Evolutionary conservation across 495 filamentous ascomycete species (phyloP).

Genomic region (Daldinia decipiens): DNA sequence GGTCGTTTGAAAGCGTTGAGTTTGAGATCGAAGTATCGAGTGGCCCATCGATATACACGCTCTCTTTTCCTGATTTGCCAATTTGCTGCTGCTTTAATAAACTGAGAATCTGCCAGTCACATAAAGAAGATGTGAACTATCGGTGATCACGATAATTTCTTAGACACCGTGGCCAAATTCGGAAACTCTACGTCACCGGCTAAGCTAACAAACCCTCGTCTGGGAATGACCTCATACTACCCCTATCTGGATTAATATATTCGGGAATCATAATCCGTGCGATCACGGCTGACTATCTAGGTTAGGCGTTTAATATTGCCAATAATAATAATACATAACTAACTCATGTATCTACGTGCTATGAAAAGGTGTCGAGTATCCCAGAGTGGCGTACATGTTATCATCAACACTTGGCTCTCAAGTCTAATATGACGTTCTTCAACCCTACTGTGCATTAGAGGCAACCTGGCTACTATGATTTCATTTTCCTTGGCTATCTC

Average conservation of each 20-base stretch:
- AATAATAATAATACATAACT: background rate
- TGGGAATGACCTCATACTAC: conserved; percentile 22
- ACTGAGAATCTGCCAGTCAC: background rate
- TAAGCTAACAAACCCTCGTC: conserved; percentile 11
- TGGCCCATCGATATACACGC: conserved; percentile 8
- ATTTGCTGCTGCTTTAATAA: conserved; percentile 20
- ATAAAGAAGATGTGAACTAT: background rate
- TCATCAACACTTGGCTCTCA: too few species aligned
- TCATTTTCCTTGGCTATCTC: background rate
- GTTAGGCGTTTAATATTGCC: background rate
- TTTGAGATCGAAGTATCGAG: conserved; percentile 14
- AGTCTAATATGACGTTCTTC: too few species aligned
- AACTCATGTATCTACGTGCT: too few species aligned
- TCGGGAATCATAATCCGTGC: background rate
- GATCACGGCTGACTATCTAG: background rate
- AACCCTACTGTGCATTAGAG: too few species aligned
- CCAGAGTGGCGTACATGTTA: too few species aligned
- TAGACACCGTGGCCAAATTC: conserved; percentile 11
- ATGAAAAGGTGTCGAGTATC: too few species aligned
- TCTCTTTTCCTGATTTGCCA: background rate
- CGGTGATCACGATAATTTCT: conserved; percentile 18
- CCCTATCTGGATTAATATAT: background rate
- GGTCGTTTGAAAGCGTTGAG: conserved; percentile 9
- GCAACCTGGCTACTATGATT: too few species aligned
- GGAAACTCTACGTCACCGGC: conserved; percentile 35